These are phyloP conservation scores for Dichotomopilus funicola DNA, from an alignment of 2,329 filamentous ascomycete genomes.

Conservation along the genomic window DNA sequence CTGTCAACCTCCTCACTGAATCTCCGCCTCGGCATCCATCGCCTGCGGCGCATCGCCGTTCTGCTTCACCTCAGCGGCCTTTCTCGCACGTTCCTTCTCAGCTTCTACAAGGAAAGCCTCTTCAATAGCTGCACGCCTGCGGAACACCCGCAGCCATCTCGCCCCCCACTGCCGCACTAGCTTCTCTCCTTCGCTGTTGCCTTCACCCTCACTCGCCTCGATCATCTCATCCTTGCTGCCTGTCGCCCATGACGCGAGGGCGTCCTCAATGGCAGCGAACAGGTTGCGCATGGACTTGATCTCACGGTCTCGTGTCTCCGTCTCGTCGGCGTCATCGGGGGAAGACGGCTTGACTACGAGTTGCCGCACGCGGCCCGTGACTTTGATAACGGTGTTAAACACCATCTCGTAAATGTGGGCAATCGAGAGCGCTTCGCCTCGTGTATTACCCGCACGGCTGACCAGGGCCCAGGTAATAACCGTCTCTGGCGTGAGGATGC, in stretches of 20 bases:
- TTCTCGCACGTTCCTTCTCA: constrained; percentile 25
- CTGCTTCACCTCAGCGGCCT: constrained; percentile 6
- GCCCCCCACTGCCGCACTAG: constrained; percentile 74
- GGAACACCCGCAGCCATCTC: constrained; percentile 81
- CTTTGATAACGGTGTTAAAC: constrained; percentile 80
- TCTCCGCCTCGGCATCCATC: background rate
- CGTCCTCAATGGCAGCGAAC: constrained; percentile 75
- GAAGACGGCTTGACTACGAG: constrained; percentile 46
- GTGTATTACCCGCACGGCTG: constrained; percentile 40
- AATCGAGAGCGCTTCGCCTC: constrained; percentile 62
- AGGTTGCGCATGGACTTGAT: constrained; percentile 68
- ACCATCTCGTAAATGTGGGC: constrained; percentile 86
- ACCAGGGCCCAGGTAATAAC: constrained; percentile 87
- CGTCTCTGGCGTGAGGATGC: constrained; percentile 76
- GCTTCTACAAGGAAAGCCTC: constrained; percentile 55
- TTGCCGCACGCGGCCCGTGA: constrained; percentile 78
- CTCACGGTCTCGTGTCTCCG: constrained; percentile 60
- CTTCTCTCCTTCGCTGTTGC: constrained; percentile 55
- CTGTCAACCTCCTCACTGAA: background rate
- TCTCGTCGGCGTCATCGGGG: constrained; percentile 26
- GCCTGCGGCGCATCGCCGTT: background rate
- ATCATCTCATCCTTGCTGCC: constrained; percentile 70
- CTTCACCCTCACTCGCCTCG: constrained; percentile 46
- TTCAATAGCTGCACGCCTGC: constrained; percentile 76
- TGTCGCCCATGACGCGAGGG: constrained; percentile 63